Conservation (phyloP, 352 stramenopile genomes). For the Peronospora farinosa region DNA sequence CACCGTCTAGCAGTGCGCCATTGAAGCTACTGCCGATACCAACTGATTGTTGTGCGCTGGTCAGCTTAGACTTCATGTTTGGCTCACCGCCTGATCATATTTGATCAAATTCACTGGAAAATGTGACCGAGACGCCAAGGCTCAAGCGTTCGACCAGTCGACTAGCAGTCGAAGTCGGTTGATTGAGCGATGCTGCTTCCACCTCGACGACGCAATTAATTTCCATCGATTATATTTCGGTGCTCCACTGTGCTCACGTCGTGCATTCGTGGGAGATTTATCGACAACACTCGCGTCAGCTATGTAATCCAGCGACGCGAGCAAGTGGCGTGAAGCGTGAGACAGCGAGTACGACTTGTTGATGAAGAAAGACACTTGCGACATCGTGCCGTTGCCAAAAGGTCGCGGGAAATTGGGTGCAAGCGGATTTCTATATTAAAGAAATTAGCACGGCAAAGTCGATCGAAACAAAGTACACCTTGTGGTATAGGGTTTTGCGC, state of each 20-base stretch:
- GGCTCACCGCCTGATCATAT: too few relatives aligned
- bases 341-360: conserved; percentile 12
- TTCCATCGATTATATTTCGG: background rate
- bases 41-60: too few relatives aligned
- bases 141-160: too few relatives aligned
- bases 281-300: background rate
- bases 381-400: conserved; percentile 1
- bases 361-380: conserved; percentile 12
- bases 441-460: conserved; percentile 11
- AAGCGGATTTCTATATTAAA: conserved; percentile 14
- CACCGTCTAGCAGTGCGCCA: too few relatives aligned
- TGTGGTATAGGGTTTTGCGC: background rate
- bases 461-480: conserved; percentile 3
- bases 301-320: background rate
- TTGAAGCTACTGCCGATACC: too few relatives aligned
- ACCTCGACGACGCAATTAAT: background rate
- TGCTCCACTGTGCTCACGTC: background rate
- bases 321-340: conserved; percentile 7
- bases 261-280: background rate
- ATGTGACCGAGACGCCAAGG: background rate
- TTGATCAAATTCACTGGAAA: background rate
- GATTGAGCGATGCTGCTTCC: background rate
- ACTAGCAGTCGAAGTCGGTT: too few relatives aligned
- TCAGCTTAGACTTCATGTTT: too few relatives aligned
- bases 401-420: conserved; percentile 7